Percentiles rank a stretch among this genome's conserved stretches.
Evolutionary conservation across 495 filamentous ascomycete genomes (phyloP).

Genomic region (Astrothelium macrocarpum): DNA sequence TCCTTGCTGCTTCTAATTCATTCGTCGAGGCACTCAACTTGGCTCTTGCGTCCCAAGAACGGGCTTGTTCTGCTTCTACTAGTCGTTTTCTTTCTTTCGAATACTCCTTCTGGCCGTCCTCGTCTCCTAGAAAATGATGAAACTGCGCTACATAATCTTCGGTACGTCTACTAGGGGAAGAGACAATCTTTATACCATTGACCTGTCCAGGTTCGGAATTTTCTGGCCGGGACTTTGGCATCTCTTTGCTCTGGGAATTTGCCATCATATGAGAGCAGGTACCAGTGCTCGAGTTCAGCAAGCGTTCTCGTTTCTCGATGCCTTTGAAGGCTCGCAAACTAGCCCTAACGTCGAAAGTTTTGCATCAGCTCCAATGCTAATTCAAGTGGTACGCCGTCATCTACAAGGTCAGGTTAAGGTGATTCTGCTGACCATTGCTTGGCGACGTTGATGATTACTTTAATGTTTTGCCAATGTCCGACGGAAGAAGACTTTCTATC

Average conservation of each 20-base stretch:
- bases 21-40: conserved; percentile 13
- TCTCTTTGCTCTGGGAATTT: too few species aligned
- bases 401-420: background rate
- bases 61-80: conserved; percentile 14
- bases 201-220: too few species aligned
- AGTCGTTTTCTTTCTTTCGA: conserved; percentile 10
- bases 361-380: background rate
- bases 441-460: background rate
- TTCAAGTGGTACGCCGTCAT: background rate
- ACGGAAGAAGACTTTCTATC: background rate
- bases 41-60: conserved; percentile 21
- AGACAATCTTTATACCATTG: too few species aligned
- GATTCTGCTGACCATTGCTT: background rate
- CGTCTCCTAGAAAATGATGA: background rate
- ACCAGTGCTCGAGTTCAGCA: background rate
- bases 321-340: background rate
- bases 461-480: background rate
- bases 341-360: background rate
- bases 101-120: background rate
- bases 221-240: too few species aligned
- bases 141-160: background rate
- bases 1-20: conserved; percentile 20
- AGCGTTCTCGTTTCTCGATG: background rate
- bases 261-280: too few species aligned
- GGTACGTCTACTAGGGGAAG: too few species aligned